phyloP scores from a whole-genome alignment of 1,139 yeast genomes.

The Lodderomyces metapsilosis region DNA sequence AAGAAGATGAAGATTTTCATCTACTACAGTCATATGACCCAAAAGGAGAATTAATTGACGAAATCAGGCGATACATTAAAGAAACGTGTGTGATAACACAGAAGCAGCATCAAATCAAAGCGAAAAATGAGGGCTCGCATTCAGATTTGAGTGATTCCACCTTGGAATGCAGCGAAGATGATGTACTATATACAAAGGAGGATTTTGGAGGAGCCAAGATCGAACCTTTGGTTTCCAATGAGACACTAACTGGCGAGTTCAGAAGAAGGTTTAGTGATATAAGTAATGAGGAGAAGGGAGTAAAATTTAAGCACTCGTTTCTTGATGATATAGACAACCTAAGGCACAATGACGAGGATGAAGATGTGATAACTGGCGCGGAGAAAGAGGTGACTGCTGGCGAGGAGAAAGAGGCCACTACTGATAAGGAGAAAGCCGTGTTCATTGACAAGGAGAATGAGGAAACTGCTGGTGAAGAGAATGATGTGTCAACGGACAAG shows the following conservation, averaged over 20 bases:
- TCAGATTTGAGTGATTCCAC: conserved; percentile 14
- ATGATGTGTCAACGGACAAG: too few relatives aligned
- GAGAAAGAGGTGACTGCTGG: too few relatives aligned
- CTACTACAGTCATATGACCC: conserved; percentile 13
- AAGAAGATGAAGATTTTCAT: conserved; percentile 33
- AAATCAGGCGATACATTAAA: conserved; percentile 25
- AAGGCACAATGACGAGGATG: conserved; percentile 30
- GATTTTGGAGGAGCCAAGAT: conserved; percentile 9
- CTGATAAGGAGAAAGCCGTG: too few relatives aligned
- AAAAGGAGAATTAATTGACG: conserved; percentile 26
- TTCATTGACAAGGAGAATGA: too few relatives aligned
- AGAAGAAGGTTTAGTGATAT: conserved; percentile 10
- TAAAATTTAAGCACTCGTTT: conserved; percentile 9
- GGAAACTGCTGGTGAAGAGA: too few relatives aligned
- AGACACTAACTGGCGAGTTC: conserved; percentile 13
- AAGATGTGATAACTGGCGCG: too few relatives aligned
- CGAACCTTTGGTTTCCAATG: conserved; percentile 13
- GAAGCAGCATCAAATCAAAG: neutral
- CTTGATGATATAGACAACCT: conserved; percentile 28
- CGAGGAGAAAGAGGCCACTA: too few relatives aligned
- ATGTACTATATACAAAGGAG: conserved; percentile 6
- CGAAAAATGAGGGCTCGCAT: neutral
- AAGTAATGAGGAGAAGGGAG: conserved; percentile 10
- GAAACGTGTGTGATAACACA: neutral
- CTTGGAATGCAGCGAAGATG: conserved; percentile 15